phyloP scores from a whole-genome alignment of 2,329 filamentous ascomycete genomes.

The Colletotrichum echinochloae region DNA sequence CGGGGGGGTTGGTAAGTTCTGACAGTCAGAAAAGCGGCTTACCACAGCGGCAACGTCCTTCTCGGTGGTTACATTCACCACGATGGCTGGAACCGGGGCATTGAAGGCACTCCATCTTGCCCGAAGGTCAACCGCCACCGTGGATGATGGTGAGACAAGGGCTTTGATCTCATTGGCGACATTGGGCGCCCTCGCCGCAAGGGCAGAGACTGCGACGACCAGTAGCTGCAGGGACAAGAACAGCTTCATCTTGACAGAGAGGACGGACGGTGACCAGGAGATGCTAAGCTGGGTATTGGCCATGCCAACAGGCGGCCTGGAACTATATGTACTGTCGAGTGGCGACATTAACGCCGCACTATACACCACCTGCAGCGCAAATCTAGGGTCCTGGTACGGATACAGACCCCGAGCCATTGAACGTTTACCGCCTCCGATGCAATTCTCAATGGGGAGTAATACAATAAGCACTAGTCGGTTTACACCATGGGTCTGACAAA shows the following conservation, averaged over 20 bases:
- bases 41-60: constrained; percentile 23
- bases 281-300: too few species aligned
- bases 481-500: not conserved
- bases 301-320: not conserved
- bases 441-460: not conserved
- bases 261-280: too few species aligned
- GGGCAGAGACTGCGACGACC: not conserved
- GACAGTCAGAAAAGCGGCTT: not conserved
- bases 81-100: constrained; percentile 7
- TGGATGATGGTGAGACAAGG: not conserved
- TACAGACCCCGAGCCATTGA: not conserved
- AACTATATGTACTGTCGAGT: not conserved
- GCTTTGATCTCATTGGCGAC: constrained; percentile 11
- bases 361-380: not conserved
- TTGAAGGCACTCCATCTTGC: constrained; percentile 24
- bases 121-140: constrained; percentile 8
- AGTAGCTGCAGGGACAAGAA: not conserved
- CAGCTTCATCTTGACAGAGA: not conserved
- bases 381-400: not conserved
- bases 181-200: not conserved
- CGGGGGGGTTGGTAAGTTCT: too few species aligned
- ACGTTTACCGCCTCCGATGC: too few species aligned
- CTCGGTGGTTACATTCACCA: constrained; percentile 23
- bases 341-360: not conserved
- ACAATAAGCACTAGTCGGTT: not conserved